phyloP scores from a whole-genome alignment of 192 early-diverging fungal genomes.

The Backusella luteola region DNA sequence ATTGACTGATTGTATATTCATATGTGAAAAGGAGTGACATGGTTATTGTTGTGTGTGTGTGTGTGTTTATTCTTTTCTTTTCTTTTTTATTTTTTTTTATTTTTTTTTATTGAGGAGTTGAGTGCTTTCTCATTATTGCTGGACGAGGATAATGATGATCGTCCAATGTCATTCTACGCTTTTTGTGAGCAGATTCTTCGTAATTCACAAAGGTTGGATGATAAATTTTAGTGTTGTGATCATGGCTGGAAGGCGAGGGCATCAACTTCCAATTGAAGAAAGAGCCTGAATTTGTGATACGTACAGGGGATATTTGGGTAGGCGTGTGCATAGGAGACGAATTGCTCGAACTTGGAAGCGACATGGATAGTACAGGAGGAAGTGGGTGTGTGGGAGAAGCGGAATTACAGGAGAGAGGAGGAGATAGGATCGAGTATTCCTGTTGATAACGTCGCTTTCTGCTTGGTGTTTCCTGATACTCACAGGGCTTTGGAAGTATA shows the following conservation, averaged over 20 bases:
- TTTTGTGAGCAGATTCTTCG: background rate
- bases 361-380: conserved; percentile 21
- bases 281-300: background rate
- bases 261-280: conserved; percentile 20
- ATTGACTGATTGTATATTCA: background rate
- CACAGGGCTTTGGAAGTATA: conserved; percentile 1
- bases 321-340: conserved; percentile 32
- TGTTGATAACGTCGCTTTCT: conserved; percentile 1
- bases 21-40: background rate
- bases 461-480: background rate
- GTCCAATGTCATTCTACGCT: conserved; percentile 1
- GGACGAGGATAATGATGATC: background rate
- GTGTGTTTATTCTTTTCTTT: background rate
- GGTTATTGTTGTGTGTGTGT: background rate
- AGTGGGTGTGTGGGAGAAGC: conserved; percentile 9
- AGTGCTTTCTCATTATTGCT: background rate
- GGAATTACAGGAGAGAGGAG: conserved; percentile 11
- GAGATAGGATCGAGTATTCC: background rate
- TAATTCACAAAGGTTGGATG: conserved; percentile 2
- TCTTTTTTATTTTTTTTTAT: no score
- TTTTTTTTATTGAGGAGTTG: background rate
- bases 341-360: conserved; percentile 26
- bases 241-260: background rate
- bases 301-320: conserved; percentile 26
- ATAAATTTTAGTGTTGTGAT: background rate